Evolutionary conservation across 2,329 filamentous ascomycete species (phyloP).

Genomic region (Thielaviopsis euricoi): DNA sequence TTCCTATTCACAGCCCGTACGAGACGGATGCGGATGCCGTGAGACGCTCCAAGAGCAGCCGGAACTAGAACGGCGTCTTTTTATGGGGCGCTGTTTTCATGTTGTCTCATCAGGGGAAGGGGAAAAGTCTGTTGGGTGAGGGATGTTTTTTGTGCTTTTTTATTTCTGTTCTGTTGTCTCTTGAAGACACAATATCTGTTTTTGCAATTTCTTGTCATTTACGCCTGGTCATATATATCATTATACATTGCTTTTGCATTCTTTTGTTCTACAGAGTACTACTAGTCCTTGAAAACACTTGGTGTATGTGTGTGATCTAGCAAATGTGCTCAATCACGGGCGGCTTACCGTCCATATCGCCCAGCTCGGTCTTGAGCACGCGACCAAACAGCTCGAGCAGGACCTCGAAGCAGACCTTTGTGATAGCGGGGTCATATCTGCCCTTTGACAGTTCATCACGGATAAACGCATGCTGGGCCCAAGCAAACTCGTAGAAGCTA

Average conservation of each 20-base stretch:
- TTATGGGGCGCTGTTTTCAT: too few species aligned
- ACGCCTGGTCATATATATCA: neutral
- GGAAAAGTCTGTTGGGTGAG: neutral
- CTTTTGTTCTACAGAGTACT: neutral
- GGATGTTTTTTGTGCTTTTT: neutral
- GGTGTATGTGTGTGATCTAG: too few species aligned
- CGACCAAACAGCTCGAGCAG: constrained; percentile 72
- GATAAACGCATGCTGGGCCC: constrained; percentile 91
- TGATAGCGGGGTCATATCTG: constrained; percentile 77
- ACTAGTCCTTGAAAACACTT: too few species aligned
- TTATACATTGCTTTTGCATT: constrained; percentile 15
- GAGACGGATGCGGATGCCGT: neutral
- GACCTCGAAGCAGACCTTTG: constrained; percentile 81
- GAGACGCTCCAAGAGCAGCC: constrained; percentile 9
- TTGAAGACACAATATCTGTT: neutral
- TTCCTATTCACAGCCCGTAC: constrained; percentile 2
- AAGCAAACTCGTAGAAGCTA: constrained; percentile 78
- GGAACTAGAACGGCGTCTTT: neutral
- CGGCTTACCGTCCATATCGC: constrained; percentile 43
- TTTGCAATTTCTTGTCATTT: constrained; percentile 3
- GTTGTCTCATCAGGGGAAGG: neutral
- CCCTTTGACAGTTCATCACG: constrained; percentile 84
- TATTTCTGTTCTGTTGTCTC: neutral
- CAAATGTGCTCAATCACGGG: constrained; percentile 58
- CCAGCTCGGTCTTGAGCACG: constrained; percentile 62